Evolutionary conservation across 2,329 filamentous ascomycete genomes (phyloP), one percentile per base, ranked within the genome.

Genomic region (Coniochaeta ligniaria): DNA sequence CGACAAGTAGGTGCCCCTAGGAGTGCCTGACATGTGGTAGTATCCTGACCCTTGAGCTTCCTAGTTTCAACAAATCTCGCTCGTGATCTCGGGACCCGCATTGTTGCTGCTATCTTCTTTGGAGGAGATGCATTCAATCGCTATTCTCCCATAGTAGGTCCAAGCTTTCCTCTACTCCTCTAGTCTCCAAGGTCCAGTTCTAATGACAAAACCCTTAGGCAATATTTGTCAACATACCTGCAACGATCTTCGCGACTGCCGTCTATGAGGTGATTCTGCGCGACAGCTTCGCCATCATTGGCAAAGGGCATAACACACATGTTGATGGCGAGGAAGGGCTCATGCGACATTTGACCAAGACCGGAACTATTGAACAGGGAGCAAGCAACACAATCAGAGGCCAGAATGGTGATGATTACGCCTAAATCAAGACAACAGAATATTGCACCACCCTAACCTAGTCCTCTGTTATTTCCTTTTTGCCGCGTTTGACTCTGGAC

Each of bases 21-120:
- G 17, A 8, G 5, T 36, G 7, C 22, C 8, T 24, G 5, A 24
- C n/a, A 22, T 50, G 17, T 43, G 28, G 17, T 20, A 56, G 16
- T 24, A 14, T 16, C 7, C 52, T 56, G 52, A 56, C 52, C n/a
- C n/a, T 35, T 36, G 3, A 17, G 20, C 11, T 20, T 35, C 14
- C 17, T 26, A 57, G 54, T 85, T 64, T 77, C 74, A 43, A 84
- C 82, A 16, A 87, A 87, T 69, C 67, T 83, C 35, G 83, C 83
- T 12, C 73, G 83, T 66, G 83, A 86, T 66, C 72, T 86, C 16
- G 83, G 83, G n/a, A 80, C 81, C 1, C 78, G 83, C 20, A 78
- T 85, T 28, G 83, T 85, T 1, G 82, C 80, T 6, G 80, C 81
- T 17, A 84, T 85, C 62, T 84, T 85, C 70, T 83, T 76, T 64